Percentiles rank a stretch among this genome's conserved stretches.
Evolutionary conservation across 1,284 basidiomycete species (phyloP).

Genomic region (Moesziomyces sp.): DNA sequence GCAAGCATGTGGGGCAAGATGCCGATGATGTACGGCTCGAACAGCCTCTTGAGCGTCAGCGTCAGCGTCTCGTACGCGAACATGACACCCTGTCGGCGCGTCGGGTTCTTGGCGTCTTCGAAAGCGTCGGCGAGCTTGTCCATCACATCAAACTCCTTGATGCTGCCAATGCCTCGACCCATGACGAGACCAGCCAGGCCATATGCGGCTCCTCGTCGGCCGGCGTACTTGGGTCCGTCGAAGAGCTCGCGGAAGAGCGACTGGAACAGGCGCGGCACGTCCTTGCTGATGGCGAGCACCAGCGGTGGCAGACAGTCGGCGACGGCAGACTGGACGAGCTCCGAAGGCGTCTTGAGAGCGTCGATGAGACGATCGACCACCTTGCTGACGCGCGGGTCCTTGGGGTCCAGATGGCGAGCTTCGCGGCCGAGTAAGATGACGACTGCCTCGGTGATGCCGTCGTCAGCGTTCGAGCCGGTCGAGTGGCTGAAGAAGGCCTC

Average conservation of each 20-base stretch:
- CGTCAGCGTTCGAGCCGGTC: conserved; percentile 42
- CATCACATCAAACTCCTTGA: conserved; percentile 86
- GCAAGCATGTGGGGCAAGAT: conserved; percentile 87
- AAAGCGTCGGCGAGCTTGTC: conserved; percentile 79
- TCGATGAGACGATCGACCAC: conserved; percentile 91
- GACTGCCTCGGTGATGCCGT: conserved; percentile 84
- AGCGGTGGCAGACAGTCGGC: conserved; percentile 89
- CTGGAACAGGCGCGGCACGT: conserved; percentile 73
- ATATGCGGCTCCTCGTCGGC: conserved; percentile 92
- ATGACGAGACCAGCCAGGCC: conserved; percentile 92
- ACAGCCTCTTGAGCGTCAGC: conserved; percentile 83
- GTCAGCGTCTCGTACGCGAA: conserved; percentile 91
- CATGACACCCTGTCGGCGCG: conserved; percentile 90
- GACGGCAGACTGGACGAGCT: conserved; percentile 95
- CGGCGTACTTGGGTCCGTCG: conserved; percentile 80
- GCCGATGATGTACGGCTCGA: conserved; percentile 91
- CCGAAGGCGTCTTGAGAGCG: conserved; percentile 91
- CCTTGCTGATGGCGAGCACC: conserved; percentile 76
- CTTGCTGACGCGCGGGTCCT: conserved; percentile 65
- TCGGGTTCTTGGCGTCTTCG: conserved; percentile 89
- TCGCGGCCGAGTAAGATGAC: conserved; percentile 94
- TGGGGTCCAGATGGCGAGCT: conserved; percentile 84
- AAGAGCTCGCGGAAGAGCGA: conserved; percentile 76
- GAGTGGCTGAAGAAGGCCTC: conserved; percentile 78
- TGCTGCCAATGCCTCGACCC: conserved; percentile 84